Evolutionary conservation across 2,329 filamentous ascomycete genomes (phyloP), one percentile per base, ranked within the genome.

Genomic region (Neobulgaria alba): DNA sequence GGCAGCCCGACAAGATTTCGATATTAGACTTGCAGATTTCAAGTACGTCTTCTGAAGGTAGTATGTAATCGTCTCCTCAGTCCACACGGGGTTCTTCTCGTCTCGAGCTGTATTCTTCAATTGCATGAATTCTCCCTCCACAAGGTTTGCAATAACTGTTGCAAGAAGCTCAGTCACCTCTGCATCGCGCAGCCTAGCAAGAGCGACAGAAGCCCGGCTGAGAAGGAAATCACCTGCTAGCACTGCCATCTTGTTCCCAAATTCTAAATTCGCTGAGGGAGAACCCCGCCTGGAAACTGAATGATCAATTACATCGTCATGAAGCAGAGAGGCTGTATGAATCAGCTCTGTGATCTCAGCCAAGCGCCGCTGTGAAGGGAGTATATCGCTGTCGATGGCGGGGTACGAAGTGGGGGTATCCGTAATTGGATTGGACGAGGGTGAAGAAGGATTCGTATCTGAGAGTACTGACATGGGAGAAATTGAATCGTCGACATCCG

Each of bases 91-190:
- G 52, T 85, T 81, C 50, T 75, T 72, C 69, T 96, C 90, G 60
- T 95, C 90, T 50, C 77, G 73, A 33, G 85, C 85, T 1, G 92
- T 96, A 64, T 98, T 98, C 68, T 95, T 93, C 55, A 98, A 71
- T 69, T 98, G 92, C 92, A 98, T 98, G 68, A 98, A 96, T 65
- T 98, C 92, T 58, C 92, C 92, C 67, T 98, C 92, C 15, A 98
- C 89, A 18, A 98, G 71, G 61, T 98, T 98, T 33, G 92, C 90
- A 53, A 98, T 96, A 31, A 96, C 92, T 1, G 90, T 96, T 3
- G 92, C 88, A 20, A 98, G 69, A 5, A 98, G 74, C 67, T 98
- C 92, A 7, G 88, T 87, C 2, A 98, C 92, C 64, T 98, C 92
- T 32, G 89, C 84, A 58, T 98, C 87, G 21, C 90, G 78, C 44